Evolutionary conservation across 495 filamentous ascomycete genomes (phyloP).

Genomic region (Geopyxis carbonaria): DNA sequence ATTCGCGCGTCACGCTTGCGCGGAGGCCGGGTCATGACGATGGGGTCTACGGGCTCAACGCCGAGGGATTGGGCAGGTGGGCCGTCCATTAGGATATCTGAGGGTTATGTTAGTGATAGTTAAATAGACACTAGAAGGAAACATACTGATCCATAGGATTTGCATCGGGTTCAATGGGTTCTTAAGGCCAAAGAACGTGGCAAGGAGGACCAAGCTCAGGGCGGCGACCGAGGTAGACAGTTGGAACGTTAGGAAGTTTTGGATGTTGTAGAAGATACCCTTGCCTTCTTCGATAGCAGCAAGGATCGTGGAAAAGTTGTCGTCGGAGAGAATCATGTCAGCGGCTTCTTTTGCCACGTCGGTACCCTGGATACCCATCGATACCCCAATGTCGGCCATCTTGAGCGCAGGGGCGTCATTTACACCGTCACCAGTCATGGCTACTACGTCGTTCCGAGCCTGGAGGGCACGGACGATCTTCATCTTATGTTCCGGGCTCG

Average conservation of each 20-base stretch:
- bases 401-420: conserved; percentile 96
- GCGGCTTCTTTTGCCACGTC: conserved; percentile 97
- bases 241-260: conserved; percentile 98
- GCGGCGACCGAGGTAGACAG: conserved; percentile 93
- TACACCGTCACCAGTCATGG: conserved; percentile 97
- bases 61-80: conserved; percentile 93
- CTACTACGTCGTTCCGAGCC: conserved; percentile 84
- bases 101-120: conserved; percentile 21
- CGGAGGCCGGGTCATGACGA: conserved; percentile 83
- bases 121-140: background rate
- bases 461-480: conserved; percentile 90
- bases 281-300: conserved; percentile 96
- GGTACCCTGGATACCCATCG: conserved; percentile 88
- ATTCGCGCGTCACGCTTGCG: conserved; percentile 70
- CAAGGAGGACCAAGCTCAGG: conserved; percentile 73
- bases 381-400: conserved; percentile 93
- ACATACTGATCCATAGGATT: conserved; percentile 97
- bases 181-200: conserved; percentile 78
- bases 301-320: conserved; percentile 94
- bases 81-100: conserved; percentile 98
- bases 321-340: conserved; percentile 98
- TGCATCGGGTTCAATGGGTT: conserved; percentile 98
- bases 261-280: conserved; percentile 98
- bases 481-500: conserved; percentile 92
- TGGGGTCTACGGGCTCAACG: conserved; percentile 86